Conservation (phyloP, 192 early-diverging fungal species). For the Gamsiella multidivaricata region DNA sequence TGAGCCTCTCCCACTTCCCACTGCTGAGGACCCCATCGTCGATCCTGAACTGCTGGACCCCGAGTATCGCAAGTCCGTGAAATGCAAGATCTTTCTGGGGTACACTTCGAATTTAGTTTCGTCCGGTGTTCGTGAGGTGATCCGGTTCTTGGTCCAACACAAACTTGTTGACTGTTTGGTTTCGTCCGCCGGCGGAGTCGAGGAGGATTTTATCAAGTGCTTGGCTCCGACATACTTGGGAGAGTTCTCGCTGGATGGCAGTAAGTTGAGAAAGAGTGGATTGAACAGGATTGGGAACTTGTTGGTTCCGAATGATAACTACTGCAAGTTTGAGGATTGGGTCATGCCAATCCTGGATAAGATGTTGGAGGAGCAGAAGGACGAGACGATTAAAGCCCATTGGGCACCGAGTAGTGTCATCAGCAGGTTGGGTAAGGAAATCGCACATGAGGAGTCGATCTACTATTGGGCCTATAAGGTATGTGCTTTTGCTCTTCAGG, state of each 20-base stretch:
- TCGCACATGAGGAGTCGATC: conserved; percentile 89
- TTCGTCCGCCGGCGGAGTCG: conserved; percentile 93
- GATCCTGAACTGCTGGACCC: conserved; percentile 69
- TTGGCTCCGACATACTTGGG: conserved; percentile 90
- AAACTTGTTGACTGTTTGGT: conserved; percentile 90
- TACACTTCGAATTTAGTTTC: conserved; percentile 99
- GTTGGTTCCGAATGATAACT: conserved; percentile 98
- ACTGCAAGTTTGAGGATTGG: conserved; percentile 99
- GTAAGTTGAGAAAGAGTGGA: conserved; percentile 84
- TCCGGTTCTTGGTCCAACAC: conserved; percentile 92
- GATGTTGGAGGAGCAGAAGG: conserved; percentile 94
- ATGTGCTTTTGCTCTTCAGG: not conserved
- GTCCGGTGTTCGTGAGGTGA: conserved; percentile 90
- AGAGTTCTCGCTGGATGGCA: conserved; percentile 79
- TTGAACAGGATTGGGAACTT: conserved; percentile 98
- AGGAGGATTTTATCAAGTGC: conserved; percentile 99
- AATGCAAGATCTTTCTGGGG: conserved; percentile 97
- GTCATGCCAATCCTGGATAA: conserved; percentile 93
- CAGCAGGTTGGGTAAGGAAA: conserved; percentile 86
- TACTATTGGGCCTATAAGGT: conserved; percentile 98
- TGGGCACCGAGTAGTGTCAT: conserved; percentile 98
- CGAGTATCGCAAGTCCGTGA: conserved; percentile 68
- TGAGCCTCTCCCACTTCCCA: conserved; percentile 68
- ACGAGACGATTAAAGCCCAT: conserved; percentile 61
- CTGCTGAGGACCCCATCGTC: conserved; percentile 27